Percentiles rank a stretch among this genome's conserved stretches.
Conservation (phyloP, 129 eudicot species). For the Chrysanthemum makinoi region DNA sequence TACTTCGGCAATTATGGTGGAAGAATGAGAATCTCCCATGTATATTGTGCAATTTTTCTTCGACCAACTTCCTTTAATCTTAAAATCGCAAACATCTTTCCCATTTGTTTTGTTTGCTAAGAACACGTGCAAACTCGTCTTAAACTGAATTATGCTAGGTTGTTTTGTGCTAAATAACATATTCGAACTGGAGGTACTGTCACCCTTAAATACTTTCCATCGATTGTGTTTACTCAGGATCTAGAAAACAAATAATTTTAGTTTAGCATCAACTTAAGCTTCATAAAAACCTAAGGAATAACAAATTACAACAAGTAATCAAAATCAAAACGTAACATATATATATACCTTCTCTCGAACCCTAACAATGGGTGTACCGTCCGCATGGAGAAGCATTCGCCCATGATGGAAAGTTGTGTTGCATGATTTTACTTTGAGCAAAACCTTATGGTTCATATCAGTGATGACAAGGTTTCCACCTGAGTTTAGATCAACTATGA, state of each 20-base stretch:
- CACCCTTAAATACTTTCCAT: background rate
- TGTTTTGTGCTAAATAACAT: background rate
- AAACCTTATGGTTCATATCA: constrained; percentile 1
- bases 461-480: constrained; percentile 8
- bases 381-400: background rate
- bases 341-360: background rate
- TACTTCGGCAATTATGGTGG: background rate
- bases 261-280: too few relatives aligned
- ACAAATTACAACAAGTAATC: background rate
- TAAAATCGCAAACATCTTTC: background rate
- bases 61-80: background rate
- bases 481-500: background rate
- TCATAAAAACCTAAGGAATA: too few relatives aligned
- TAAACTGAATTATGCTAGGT: background rate
- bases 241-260: background rate
- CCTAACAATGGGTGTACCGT: background rate
- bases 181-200: background rate
- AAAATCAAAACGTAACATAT: too few relatives aligned
- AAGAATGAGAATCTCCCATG: background rate
- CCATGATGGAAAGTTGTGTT: background rate
- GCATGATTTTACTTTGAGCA: constrained; percentile 16
- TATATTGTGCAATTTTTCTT: background rate
- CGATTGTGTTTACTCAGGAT: background rate
- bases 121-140: background rate
- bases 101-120: background rate